A percentile compares a stretch with the other conserved stretches of the same genome.
These are phyloP conservation scores for Camellia sinensis DNA, from an alignment of 148 eudicot genomes.

Conservation along the genomic window DNA sequence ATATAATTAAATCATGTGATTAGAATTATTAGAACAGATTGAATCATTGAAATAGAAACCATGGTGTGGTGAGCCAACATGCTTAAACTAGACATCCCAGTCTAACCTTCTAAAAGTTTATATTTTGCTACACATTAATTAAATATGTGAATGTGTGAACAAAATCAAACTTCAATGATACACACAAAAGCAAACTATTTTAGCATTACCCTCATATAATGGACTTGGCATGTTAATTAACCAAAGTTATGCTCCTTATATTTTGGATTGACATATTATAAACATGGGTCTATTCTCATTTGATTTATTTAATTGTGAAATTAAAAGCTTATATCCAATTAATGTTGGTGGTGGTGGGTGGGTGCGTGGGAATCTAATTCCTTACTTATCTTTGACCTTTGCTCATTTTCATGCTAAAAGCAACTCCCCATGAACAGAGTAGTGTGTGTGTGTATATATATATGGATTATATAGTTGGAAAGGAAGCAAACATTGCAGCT, in stretches of 20 bases:
- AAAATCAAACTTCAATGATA: too few species aligned
- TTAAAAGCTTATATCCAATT: background rate
- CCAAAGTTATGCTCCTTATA: background rate
- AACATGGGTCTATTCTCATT: background rate
- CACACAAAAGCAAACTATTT: too few species aligned
- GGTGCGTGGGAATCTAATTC: background rate
- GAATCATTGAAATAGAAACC: too few species aligned
- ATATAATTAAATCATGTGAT: too few species aligned
- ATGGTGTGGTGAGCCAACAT: too few species aligned
- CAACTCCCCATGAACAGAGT: background rate
- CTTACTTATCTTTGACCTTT: background rate
- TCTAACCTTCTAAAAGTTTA: too few species aligned
- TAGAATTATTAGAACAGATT: too few species aligned
- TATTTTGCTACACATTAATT: too few species aligned
- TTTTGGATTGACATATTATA: background rate
- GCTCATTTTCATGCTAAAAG: conserved; percentile 1
- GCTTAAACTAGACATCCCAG: too few species aligned
- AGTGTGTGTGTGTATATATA: background rate
- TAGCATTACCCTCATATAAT: too few species aligned
- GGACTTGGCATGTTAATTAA: background rate
- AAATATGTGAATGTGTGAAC: too few species aligned
- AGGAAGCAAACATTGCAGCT: conserved; percentile 7
- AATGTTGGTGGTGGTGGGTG: background rate
- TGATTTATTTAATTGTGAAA: background rate
- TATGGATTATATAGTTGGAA: background rate